Base-by-base conservation (phyloP, 345 rosid genomes). In the Sonneratia alba region DNA sequence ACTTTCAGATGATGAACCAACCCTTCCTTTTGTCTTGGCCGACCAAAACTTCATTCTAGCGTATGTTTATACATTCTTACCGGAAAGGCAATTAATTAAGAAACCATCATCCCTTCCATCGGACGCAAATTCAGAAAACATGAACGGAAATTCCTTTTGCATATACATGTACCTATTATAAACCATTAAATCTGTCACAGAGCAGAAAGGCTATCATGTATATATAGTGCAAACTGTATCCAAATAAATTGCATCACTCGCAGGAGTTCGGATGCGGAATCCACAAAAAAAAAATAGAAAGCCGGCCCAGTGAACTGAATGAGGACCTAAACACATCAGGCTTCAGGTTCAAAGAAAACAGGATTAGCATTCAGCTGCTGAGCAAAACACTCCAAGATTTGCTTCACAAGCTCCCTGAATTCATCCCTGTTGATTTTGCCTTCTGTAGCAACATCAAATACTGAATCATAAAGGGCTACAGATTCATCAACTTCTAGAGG, bases 351-450 rank as follows among this genome's bases (percentile, higher is more conserved):
- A 67, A 75, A 81, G 51, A 68, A 80, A 7, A 91, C 71, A 13
- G 90, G 91, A 68, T 77, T 83, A 66, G 83, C 83, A 69, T 91
- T 83, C 1, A 91, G 92, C 73, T 83, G 83, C 81, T 83, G 87
- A 0, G 81, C 91, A 36, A 91, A 85, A 71, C 84, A 88, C 75
- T 48, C 77, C 18, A 93, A 87, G 73, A 85, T 75, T 70, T 83
- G 85, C 73, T 80, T 86, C 63, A 89, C 76, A 0, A 75, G 78
- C 72, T 85, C 82, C 59, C 75, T 38, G 70, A 76, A 76, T 34
- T 77, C 81, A 38, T 77, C 82, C 9, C 74, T 76, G 13, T 67
- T 72, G 3, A 27, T 65, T 78, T 77, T 72, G 14, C 51, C 66
- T 69, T 61, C 66, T 72, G 55, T 76, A 62, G 57, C 80, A 47